Evolutionary conservation across 768 basidiomycete species (phyloP), one percentile per base, ranked within the genome.

Genomic region (Pulveroboletus frians): DNA sequence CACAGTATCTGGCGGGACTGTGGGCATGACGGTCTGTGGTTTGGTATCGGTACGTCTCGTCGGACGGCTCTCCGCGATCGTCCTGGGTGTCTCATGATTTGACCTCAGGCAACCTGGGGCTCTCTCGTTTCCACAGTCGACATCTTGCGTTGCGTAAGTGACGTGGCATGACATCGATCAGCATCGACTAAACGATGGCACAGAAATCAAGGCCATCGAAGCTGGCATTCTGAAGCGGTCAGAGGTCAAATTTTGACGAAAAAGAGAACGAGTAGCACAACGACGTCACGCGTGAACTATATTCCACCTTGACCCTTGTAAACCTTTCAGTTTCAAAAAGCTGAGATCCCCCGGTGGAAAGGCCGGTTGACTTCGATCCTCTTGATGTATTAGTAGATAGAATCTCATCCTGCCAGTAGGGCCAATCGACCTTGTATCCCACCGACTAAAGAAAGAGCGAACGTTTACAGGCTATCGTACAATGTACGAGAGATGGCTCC

Each of bases 11-110:
- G 65, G 64, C 60, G 61, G 43, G 50, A 65, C 23, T 65, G 53
- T 36, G 67, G 69, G 15, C 60, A 70, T 36, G 64, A 75, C 1
- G 74, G 75, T 21, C 42, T 65, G 26, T 65, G 66, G 64, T 65
- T 67, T 18, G 56, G 54, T 27, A 10, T 63, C 17, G 66, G 64
- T 67, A 47, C 34, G 63, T 56, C 45, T 10, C 6, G 1, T 30
- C 35, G n/a, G 10, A 41, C 30, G 13, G 11, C 30, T 31, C 30
- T 11, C 9, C 23, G 23, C 23, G 23, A 26, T 26, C 23, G 23
- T 26, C 23, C 23, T 26, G 5, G 5, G 23, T 5, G 23, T 6
- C 23, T 26, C 23, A 26, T 26, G 4, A 26, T 32, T 32, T 32
- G 14, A 2, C 13, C 14, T 32, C 11, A 45, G 64, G 66, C 1